Conservation (phyloP, 345 rosid species). For the Sisymbrium altissimum region DNA sequence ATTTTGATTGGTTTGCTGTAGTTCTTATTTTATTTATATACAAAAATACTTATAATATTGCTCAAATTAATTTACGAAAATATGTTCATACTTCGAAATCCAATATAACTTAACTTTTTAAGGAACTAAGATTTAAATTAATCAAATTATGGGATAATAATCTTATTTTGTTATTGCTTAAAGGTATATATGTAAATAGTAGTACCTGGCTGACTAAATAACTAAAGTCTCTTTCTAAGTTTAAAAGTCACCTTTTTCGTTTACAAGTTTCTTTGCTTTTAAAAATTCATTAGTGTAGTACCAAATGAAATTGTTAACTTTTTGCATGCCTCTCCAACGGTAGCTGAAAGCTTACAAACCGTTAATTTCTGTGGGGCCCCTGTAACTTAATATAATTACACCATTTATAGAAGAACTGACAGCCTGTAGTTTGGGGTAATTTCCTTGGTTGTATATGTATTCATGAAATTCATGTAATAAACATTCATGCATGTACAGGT, state of each 20-base stretch:
- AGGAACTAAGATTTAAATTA: neutral
- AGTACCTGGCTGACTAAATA: neutral
- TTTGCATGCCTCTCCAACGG: neutral
- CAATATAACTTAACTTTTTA: neutral
- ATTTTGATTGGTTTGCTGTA: neutral
- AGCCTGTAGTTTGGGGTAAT: neutral
- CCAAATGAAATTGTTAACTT: too few relatives aligned
- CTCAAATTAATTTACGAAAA: neutral
- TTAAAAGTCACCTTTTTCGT: neutral
- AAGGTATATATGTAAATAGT: neutral
- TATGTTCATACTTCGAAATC: neutral
- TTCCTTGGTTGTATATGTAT: neutral
- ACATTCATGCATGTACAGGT: constrained; percentile 5
- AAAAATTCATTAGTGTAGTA: neutral
- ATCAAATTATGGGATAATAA: neutral
- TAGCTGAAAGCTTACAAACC: neutral
- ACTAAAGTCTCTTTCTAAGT: too few relatives aligned
- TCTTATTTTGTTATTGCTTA: neutral
- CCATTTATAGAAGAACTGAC: neutral
- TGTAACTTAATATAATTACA: neutral
- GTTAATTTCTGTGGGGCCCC: neutral
- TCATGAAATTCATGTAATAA: constrained; percentile 2
- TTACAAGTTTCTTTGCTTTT: neutral
- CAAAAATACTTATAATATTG: neutral
- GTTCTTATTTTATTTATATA: neutral